phyloP scores from a whole-genome alignment of 148 eudicot species.

The Vaccinium darrowii region DNA sequence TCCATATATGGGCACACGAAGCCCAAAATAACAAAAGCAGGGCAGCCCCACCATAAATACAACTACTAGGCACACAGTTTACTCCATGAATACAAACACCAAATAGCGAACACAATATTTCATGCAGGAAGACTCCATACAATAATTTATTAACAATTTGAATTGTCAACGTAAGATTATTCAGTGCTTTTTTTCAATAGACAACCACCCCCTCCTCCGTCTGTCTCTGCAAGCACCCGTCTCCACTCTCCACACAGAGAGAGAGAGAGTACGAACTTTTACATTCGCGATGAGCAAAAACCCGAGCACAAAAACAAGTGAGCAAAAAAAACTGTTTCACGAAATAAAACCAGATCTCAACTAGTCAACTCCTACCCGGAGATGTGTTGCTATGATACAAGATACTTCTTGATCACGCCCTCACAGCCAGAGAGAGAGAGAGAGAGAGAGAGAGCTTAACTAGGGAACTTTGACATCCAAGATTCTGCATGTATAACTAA shows the following conservation, averaged over 20 bases:
- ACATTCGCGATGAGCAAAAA: not conserved
- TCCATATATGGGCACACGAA: no score
- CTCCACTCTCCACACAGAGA: not conserved
- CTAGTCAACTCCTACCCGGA: no score
- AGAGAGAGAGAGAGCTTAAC: no score
- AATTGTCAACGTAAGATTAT: no score
- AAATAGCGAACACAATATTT: no score
- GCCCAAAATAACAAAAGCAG: no score
- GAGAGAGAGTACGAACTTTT: not conserved
- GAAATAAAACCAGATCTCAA: not conserved
- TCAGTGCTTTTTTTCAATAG: not conserved
- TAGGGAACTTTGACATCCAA: not conserved
- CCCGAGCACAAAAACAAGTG: not conserved
- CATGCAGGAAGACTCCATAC: no score
- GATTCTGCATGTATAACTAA: not conserved
- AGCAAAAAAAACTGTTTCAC: not conserved
- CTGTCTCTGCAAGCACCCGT: not conserved
- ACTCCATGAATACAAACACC: no score
- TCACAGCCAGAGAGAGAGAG: no score
- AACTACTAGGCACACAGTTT: no score
- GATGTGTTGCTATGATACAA: not conserved
- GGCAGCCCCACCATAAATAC: not conserved
- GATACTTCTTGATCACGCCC: not conserved
- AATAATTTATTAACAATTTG: no score
- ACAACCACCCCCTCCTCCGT: not conserved